Evolutionary conservation across 345 rosid genomes (phyloP).

Genomic region (Linum trigynum): DNA sequence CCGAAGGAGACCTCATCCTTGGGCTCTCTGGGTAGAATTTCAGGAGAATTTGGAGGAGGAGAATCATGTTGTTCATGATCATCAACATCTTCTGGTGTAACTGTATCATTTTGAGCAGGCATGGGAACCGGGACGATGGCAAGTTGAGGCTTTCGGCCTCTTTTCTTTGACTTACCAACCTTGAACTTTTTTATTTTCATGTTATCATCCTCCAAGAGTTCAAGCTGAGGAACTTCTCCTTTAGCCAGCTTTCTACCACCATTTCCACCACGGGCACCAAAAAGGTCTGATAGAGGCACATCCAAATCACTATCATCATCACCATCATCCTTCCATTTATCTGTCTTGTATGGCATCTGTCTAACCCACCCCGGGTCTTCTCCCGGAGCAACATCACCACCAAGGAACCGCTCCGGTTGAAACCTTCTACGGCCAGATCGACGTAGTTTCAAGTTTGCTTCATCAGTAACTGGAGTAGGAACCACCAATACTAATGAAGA

Average conservation of each 20-base stretch:
- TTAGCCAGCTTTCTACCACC: slow-evolving; percentile 13
- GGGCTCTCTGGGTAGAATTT: slow-evolving; percentile 18
- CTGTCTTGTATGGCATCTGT: slow-evolving; percentile 32
- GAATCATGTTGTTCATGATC: slow-evolving; percentile 26
- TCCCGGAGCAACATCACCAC: slow-evolving; percentile 30
- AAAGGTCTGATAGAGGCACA: slow-evolving; percentile 43
- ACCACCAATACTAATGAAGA: slow-evolving; percentile 14
- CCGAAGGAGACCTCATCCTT: slow-evolving; percentile 14
- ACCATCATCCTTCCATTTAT: slow-evolving; percentile 31
- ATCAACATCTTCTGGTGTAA: slow-evolving; percentile 12
- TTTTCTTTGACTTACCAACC: slow-evolving; percentile 9
- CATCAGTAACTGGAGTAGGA: slow-evolving; percentile 25
- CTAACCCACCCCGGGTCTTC: slow-evolving; percentile 37
- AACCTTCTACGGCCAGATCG: slow-evolving; percentile 62
- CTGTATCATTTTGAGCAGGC: slow-evolving; percentile 22
- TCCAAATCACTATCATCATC: slow-evolving; percentile 28
- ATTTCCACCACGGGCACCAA: slow-evolving; percentile 14
- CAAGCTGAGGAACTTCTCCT: slow-evolving; percentile 16
- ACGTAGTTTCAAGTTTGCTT: slow-evolving; percentile 34
- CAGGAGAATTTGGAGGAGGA: slow-evolving; percentile 17
- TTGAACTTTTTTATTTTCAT: not conserved
- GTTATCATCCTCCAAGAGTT: slow-evolving; percentile 10
- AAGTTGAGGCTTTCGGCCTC: slow-evolving; percentile 25
- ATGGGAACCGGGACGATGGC: slow-evolving; percentile 39
- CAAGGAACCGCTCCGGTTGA: slow-evolving; percentile 56